Evolutionary conservation across 306 rosid species (phyloP).

Genomic region (Lathyrus tuberosus): DNA sequence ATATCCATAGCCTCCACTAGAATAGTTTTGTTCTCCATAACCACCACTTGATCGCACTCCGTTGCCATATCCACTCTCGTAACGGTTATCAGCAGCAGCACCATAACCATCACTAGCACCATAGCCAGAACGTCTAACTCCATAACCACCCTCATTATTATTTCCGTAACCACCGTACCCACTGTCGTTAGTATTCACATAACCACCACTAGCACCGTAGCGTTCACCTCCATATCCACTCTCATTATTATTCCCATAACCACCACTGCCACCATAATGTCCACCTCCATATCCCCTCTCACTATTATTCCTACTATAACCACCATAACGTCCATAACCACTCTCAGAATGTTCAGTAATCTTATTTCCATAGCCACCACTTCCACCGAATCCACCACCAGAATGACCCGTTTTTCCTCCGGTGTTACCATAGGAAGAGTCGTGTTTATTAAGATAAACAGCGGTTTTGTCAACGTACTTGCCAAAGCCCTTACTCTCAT

Average conservation of each 20-base stretch:
- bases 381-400: neutral
- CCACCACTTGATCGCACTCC: neutral
- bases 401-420: neutral
- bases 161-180: neutral
- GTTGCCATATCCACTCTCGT: neutral
- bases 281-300: conserved; percentile 7
- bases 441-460: conserved; percentile 38
- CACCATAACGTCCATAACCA: neutral
- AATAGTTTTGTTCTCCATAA: neutral
- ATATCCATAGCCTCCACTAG: neutral
- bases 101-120: neutral
- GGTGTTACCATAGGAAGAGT: neutral
- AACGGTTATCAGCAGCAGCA: neutral
- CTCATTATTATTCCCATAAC: neutral
- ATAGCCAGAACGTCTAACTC: neutral
- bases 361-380: conserved; percentile 22
- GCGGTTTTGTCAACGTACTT: conserved; percentile 39
- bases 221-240: conserved; percentile 20
- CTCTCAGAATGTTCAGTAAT: neutral
- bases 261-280: neutral
- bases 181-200: neutral
- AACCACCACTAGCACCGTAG: neutral
- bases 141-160: neutral
- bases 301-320: neutral
- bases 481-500: conserved; percentile 46